These are phyloP conservation scores for Sclerotinia nivalis DNA, from an alignment of 2,329 filamentous ascomycete genomes.

Conservation along the genomic window DNA sequence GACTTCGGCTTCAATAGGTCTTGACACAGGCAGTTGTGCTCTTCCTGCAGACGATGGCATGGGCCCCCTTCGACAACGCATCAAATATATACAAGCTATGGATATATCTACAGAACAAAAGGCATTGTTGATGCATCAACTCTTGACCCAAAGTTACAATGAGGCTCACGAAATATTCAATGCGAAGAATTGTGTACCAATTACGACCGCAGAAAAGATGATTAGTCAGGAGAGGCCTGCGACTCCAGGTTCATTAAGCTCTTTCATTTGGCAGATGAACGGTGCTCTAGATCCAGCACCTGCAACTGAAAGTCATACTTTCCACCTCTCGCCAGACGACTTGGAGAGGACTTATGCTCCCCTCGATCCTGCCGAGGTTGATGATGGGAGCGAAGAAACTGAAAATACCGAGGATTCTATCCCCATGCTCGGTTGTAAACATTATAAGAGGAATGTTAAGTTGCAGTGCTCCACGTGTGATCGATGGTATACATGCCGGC, in stretches of 20 bases:
- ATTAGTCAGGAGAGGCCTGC: slow-evolving; percentile 46
- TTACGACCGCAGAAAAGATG: slow-evolving; percentile 36
- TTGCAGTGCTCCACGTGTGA: slow-evolving; percentile 88
- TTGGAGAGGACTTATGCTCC: slow-evolving; percentile 67
- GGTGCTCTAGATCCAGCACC: slow-evolving; percentile 31
- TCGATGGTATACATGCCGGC: slow-evolving; percentile 90
- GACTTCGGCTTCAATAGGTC: slow-evolving; percentile 23
- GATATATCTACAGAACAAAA: slow-evolving; percentile 63
- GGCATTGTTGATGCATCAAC: slow-evolving; percentile 68
- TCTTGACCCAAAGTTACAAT: slow-evolving; percentile 69
- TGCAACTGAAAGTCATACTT: slow-evolving; percentile 42
- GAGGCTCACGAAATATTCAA: slow-evolving; percentile 44
- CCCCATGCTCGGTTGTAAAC: slow-evolving; percentile 73
- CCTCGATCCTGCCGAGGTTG: slow-evolving; percentile 50
- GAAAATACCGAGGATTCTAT: slow-evolving; percentile 32
- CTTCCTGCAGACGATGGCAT: slow-evolving; percentile 78
- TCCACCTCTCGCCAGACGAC: slow-evolving; percentile 60
- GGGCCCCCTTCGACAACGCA: slow-evolving; percentile 63
- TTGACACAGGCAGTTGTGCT: slow-evolving; percentile 33
- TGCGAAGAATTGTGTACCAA: slow-evolving; percentile 35
- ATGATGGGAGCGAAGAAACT: slow-evolving; percentile 45
- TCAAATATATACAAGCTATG: slow-evolving; percentile 66
- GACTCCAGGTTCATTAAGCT: slow-evolving; percentile 51
- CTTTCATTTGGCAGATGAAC: slow-evolving; percentile 59
- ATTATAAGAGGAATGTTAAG: slow-evolving; percentile 96